Percentiles rank a stretch among this genome's conserved stretches.
These are phyloP conservation scores for Thermochaetoides thermophila DNA, from an alignment of 495 filamentous ascomycete genomes.

Conservation along the genomic window DNA sequence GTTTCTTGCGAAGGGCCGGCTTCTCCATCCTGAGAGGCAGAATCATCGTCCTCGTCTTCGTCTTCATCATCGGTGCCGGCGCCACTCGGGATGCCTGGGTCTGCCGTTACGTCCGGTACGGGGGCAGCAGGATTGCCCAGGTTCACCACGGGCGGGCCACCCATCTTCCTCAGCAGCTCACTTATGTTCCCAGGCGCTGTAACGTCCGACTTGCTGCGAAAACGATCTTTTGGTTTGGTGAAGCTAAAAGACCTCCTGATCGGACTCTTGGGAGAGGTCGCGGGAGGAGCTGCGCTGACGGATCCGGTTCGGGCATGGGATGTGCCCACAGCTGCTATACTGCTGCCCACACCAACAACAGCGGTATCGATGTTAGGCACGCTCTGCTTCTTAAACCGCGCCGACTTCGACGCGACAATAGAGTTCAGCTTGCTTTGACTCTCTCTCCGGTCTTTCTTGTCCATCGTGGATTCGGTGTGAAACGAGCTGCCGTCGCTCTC, in stretches of 20 bases:
- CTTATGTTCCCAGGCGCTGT: conserved; percentile 28
- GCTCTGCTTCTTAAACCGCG: conserved; percentile 38
- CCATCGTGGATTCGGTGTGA: conserved; percentile 16
- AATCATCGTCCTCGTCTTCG: conserved; percentile 33
- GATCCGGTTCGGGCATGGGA: conserved; percentile 41
- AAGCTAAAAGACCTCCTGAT: conserved; percentile 26
- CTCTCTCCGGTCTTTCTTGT: conserved; percentile 27
- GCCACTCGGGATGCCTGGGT: too few species aligned
- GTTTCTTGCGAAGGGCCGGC: too few species aligned
- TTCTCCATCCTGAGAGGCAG: conserved; percentile 35
- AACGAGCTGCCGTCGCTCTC: conserved; percentile 28
- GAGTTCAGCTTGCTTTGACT: too few species aligned
- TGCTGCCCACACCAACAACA: conserved; percentile 45
- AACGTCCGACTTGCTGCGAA: conserved; percentile 61
- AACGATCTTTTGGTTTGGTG: conserved; percentile 41
- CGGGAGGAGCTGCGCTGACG: conserved; percentile 32
- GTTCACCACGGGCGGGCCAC: conserved; percentile 43
- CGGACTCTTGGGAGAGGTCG: conserved; percentile 37
- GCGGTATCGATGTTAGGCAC: conserved; percentile 52
- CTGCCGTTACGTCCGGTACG: conserved; percentile 11
- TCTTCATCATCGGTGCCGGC: conserved; percentile 7
- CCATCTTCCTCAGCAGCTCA: conserved; percentile 36
- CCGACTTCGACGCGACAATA: conserved; percentile 29
- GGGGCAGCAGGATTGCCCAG: conserved; percentile 27
- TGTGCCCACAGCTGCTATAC: conserved; percentile 46